Conservation (phyloP, 305 asterid genomes). For the Solanum hybrid region DNA sequence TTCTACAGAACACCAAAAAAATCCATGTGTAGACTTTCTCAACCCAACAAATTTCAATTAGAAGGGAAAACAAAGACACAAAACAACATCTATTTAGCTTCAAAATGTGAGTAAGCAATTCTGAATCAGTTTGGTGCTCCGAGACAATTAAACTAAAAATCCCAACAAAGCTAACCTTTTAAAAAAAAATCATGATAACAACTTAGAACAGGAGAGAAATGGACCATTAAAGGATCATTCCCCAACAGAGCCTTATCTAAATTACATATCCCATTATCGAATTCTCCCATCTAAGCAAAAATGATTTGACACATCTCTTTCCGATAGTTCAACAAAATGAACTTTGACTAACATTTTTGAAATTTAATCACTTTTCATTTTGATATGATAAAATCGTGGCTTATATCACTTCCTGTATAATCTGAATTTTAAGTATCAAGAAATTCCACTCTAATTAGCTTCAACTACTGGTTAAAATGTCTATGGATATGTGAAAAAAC, state of each 20-base stretch:
- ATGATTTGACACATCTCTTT: neutral
- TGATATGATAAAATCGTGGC: neutral
- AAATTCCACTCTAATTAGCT: neutral
- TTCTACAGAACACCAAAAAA: neutral
- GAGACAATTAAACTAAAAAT: no score
- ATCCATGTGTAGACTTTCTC: neutral
- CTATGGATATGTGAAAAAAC: neutral
- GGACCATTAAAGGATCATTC: neutral
- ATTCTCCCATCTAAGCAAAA: neutral
- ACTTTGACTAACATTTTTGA: neutral
- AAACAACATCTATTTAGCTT: neutral
- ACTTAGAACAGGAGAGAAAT: neutral
- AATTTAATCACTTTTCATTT: neutral
- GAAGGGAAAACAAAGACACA: neutral
- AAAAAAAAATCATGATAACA: neutral
- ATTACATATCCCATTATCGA: neutral
- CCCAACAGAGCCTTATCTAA: neutral
- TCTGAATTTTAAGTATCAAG: neutral
- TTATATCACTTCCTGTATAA: neutral
- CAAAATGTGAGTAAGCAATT: neutral
- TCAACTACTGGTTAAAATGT: neutral
- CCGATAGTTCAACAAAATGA: neutral
- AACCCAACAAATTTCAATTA: neutral
- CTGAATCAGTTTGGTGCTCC: neutral
- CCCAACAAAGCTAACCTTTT: no score